Base-by-base conservation (phyloP, 768 basidiomycete species). In the Crucibulum laeve region DNA sequence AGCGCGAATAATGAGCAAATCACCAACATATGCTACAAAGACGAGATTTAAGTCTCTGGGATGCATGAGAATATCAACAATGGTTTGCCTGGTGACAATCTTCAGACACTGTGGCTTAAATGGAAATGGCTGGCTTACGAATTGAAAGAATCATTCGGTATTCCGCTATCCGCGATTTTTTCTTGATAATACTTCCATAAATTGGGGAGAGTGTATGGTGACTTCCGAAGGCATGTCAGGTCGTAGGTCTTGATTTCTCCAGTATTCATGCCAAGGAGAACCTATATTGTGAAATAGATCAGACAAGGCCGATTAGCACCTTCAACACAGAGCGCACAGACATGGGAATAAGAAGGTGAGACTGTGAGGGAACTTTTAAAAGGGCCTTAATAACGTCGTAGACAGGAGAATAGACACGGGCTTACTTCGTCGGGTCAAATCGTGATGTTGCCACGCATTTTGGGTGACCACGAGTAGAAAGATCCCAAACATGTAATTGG, bases 21-120 rank as follows among this genome's bases (percentile, higher is more conserved):
- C 48, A 83, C 86, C 84, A 68, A 77, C 74, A 59, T 86, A 90
- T n/a, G 77, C 84, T 15, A 91, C 69, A 50, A 91, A 82, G 14
- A 89, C 53, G 18, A 80, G 67, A 53, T 87, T 84, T 35, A 91
- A 56, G 52, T 90, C 77, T 47, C 88, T 71, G 22, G 88, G 88
- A 58, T 90, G 86, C 22, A 77, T 59, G 4, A 82, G 68, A 4
- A 79, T 56, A 43, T 89, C 87, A 5, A 88, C 64, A 15, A 77
- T 74, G 46, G 76, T 68, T 13, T 65, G n/a, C 8, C 19, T 25
- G 24, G 11, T 18, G 23, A 11, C 21, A 40, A n/a, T 8, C 14
- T 11, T 11, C 23, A 14, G 24, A 25, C 7, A 40, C 11, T 6
- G 18, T 6, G 13, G 24, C 11, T 13, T 11, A 14, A 21, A 8